Evolutionary conservation across 2,329 filamentous ascomycete genomes (phyloP).

Genomic region (Calonectria naviculata): DNA sequence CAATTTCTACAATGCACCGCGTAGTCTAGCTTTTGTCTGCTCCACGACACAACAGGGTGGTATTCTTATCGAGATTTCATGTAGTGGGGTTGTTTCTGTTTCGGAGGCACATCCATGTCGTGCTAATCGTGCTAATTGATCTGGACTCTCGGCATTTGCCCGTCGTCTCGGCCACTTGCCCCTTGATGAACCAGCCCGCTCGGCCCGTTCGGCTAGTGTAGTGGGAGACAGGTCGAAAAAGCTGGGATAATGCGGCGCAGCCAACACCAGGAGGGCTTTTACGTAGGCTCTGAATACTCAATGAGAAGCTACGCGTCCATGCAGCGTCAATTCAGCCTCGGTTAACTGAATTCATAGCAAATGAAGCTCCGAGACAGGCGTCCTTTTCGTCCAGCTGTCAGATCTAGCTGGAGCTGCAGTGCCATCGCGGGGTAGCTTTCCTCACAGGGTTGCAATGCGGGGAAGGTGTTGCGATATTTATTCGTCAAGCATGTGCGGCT

Average conservation of each 20-base stretch:
- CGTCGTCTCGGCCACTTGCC: background rate
- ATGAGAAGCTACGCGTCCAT: background rate
- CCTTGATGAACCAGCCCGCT: background rate
- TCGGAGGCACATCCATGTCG: background rate
- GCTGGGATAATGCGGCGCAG: background rate
- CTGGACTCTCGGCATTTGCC: constrained; percentile 4
- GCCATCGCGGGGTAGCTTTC: background rate
- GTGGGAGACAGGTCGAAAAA: background rate
- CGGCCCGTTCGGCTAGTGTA: constrained; percentile 9
- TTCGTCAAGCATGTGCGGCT: background rate
- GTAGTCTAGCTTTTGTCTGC: background rate
- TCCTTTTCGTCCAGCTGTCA: background rate
- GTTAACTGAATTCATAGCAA: background rate
- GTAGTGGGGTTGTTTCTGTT: background rate
- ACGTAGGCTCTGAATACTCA: background rate
- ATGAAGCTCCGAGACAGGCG: background rate
- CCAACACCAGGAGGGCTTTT: background rate
- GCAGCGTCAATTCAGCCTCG: background rate
- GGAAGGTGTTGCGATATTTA: constrained; percentile 3
- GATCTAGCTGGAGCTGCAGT: constrained; percentile 1
- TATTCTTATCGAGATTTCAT: background rate
- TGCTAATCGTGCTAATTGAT: background rate
- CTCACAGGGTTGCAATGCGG: background rate
- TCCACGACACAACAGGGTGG: background rate
- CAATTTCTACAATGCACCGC: background rate